A percentile compares a stretch with the other conserved stretches of the same genome.
Conservation (phyloP, 2,329 filamentous ascomycete species). For the Colletotrichum zoysiae region DNA sequence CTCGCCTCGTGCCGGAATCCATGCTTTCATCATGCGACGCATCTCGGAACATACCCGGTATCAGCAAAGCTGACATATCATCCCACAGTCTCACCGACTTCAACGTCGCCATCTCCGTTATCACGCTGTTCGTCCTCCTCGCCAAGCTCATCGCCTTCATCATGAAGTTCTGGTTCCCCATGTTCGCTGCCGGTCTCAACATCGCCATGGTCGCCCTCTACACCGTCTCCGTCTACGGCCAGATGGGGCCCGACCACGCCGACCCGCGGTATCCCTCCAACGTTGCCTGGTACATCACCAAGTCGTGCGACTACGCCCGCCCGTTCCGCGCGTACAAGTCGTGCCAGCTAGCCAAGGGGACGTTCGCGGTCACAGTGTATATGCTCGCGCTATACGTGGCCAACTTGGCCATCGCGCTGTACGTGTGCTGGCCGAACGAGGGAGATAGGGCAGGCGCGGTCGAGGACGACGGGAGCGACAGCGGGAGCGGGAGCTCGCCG, state of each 20-base stretch:
- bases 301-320: slow-evolving; percentile 73
- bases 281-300: slow-evolving; percentile 80
- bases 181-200: slow-evolving; percentile 72
- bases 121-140: slow-evolving; percentile 81
- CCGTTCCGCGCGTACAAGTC: slow-evolving; percentile 66
- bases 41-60: background rate
- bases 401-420: slow-evolving; percentile 71
- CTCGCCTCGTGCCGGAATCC: slow-evolving; percentile 17
- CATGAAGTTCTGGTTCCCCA: slow-evolving; percentile 77
- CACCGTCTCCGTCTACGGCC: slow-evolving; percentile 74
- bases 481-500: slow-evolving; percentile 51
- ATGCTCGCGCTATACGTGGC: slow-evolving; percentile 74
- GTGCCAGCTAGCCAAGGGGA: slow-evolving; percentile 76
- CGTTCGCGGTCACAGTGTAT: slow-evolving; percentile 73
- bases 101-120: slow-evolving; percentile 81
- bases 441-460: slow-evolving; percentile 62
- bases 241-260: slow-evolving; percentile 79
- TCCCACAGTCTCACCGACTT: slow-evolving; percentile 76
- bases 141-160: slow-evolving; percentile 77
- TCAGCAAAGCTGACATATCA: slow-evolving; percentile 19
- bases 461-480: slow-evolving; percentile 50
- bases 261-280: slow-evolving; percentile 73
- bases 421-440: slow-evolving; percentile 69
- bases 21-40: background rate
- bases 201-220: slow-evolving; percentile 71